Base-by-base conservation (phyloP, 1,284 basidiomycete species). In the Ustilago esculenta region DNA sequence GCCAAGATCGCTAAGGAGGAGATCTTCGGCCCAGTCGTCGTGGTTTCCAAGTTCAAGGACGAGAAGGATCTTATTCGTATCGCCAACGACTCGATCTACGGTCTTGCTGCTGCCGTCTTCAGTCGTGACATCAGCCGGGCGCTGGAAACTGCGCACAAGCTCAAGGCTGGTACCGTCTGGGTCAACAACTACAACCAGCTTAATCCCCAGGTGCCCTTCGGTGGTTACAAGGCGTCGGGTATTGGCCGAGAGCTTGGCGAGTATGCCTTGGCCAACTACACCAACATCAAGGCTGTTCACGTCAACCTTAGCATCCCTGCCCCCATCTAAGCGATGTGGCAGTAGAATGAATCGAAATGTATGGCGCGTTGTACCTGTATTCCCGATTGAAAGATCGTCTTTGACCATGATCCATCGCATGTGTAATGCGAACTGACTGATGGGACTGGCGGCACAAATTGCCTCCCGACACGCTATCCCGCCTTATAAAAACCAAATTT, bases 41-140 rank as follows among this genome's bases (percentile, higher is more conserved):
- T 89, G 27, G 76, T 85, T 40, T 76, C 83, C 76, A 82, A 82
- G 69, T 83, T 83, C 76, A 79, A 77, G 70, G 81, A 81, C 61
- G 77, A 81, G 54, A 74, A 69, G 43, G 90, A 92, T 65, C 89
- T 91, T 37, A 85, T 95, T 78, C 84, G 82, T 41, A 85, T 88
- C 77, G 94, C 93, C 55, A 74, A 52, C 95, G 96, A 94, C 82
- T 90, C 90, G 1, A 82, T 85, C 76, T 88, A 95, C 84, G 94
- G 94, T 69, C 86, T 95, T 35, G 90, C 91, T n/a, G 87, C 91
- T 1, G 90, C 91, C 23, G 88, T 97, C 58, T 95, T 94, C 86
- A 88, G 90, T 32, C 86, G 87, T 72, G 87, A 96, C 84, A 83
- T 95, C 83, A 87, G 86, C 63, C 86, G 88, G 21, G 92, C 90